phyloP scores from a whole-genome alignment of 2,329 filamentous ascomycete genomes.

The Arthrobotrys megalospora region DNA sequence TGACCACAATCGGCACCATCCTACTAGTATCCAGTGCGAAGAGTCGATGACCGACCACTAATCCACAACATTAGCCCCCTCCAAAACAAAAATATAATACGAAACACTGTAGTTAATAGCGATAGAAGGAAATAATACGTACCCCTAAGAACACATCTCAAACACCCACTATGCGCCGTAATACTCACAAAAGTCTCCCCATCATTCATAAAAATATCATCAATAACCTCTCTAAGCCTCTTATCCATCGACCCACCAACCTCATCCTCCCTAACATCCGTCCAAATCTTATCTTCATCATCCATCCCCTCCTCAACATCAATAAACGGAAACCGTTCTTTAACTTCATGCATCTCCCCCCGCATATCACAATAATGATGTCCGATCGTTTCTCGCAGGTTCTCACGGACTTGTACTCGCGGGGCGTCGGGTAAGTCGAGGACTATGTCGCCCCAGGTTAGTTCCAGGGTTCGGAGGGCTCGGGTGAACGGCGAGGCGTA shows the following conservation, averaged over 20 bases:
- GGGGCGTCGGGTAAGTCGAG: slow-evolving; percentile 71
- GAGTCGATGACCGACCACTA: slow-evolving; percentile 73
- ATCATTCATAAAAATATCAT: slow-evolving; percentile 74
- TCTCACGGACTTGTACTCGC: slow-evolving; percentile 48
- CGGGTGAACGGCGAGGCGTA: slow-evolving; percentile 75
- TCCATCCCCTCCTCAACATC: slow-evolving; percentile 75
- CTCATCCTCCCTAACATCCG: slow-evolving; percentile 69
- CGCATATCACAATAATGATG: slow-evolving; percentile 78
- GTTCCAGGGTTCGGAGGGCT: slow-evolving; percentile 75
- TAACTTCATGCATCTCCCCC: slow-evolving; percentile 70
- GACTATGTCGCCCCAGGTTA: slow-evolving; percentile 74
- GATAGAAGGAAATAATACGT: slow-evolving; percentile 2
- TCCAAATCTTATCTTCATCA: slow-evolving; percentile 74
- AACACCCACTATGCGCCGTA: slow-evolving; percentile 73
- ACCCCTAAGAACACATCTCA: slow-evolving; percentile 61
- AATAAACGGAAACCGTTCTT: slow-evolving; percentile 71
- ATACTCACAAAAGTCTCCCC: slow-evolving; percentile 73
- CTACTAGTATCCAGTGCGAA: slow-evolving; percentile 78
- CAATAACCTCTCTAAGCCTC: slow-evolving; percentile 71
- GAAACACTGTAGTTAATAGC: not conserved
- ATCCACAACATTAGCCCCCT: not conserved
- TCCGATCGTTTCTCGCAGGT: slow-evolving; percentile 76
- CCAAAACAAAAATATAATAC: too few species aligned
- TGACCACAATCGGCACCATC: slow-evolving; percentile 78
- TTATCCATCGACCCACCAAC: slow-evolving; percentile 71